Base-by-base conservation (phyloP, 768 basidiomycete species). In the Lentinula aciculospora region DNA sequence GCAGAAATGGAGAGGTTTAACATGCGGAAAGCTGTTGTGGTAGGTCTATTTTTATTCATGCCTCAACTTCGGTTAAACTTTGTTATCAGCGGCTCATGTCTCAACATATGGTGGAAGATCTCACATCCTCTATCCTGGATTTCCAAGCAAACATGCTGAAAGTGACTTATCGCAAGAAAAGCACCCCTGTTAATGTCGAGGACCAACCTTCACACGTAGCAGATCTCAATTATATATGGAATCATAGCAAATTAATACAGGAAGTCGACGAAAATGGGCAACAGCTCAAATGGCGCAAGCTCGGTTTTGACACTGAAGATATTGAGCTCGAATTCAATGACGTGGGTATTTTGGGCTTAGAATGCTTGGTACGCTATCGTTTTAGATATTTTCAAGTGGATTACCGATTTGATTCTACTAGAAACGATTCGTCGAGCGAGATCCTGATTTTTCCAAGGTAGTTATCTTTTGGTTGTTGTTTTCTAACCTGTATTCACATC, bases 141-240 rank as follows among this genome's bases (percentile, higher is more conserved):
- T 94, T 94, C 69, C 92, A 94, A 73, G 85, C 89, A 27, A 92
- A 92, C 69, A 81, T 93, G 58, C 76, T 90, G 56, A 84, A 89
- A 37, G 82, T 92, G 28, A 84, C 82, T 13, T 88, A 89, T 68
- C 82, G 87, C 56, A 89, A 88, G 74, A 93, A 92, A 72, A 88
- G 80, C 15, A 89, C 89, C 2, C 69, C 81, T 23, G 89, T 94
- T 17, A 86, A 92, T 63, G 82, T 86, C 2, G 82, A 85, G 28
- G 68, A 69, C 40, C 85, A 89, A 56, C 76, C 79, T 3, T 70
- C 74, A 3, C 88, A 92, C 63, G 74, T 72, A 12, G 74, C 73
- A 19, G 74, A 81, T 28, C 73, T 94, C 32, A 73, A 81, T 19
- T 81, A 78, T 59, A 85, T 94, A 53, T 94, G 93, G 92, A 68